These are phyloP conservation scores for Malus hybrid DNA, from an alignment of 331 rosid species.

Conservation along the genomic window DNA sequence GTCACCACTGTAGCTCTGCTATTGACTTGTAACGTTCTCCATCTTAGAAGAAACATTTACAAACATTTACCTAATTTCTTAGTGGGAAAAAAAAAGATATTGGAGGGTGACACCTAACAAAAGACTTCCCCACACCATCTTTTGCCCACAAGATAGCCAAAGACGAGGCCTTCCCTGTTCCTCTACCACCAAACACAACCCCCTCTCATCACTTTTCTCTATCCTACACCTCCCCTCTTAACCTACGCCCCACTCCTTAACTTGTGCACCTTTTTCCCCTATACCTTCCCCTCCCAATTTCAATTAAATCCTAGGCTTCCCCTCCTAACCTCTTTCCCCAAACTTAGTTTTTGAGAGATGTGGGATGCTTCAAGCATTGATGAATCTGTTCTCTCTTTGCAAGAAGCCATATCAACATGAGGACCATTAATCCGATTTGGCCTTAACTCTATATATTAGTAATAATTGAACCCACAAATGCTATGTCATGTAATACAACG, in stretches of 20 bases:
- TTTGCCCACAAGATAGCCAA: slow-evolving; percentile 35
- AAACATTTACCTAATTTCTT: too few relatives aligned
- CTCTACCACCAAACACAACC: slow-evolving; percentile 67
- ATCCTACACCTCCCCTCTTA: slow-evolving; percentile 34
- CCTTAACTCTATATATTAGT: too few relatives aligned
- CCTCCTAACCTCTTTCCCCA: background rate
- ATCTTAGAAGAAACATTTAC: too few relatives aligned
- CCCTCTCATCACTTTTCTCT: slow-evolving; percentile 19
- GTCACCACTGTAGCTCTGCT: too few relatives aligned
- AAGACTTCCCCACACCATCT: slow-evolving; percentile 49
- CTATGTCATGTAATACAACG: too few relatives aligned
- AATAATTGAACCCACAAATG: too few relatives aligned
- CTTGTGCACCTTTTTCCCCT: background rate
- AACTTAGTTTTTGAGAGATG: slow-evolving; percentile 65
- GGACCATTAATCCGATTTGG: too few relatives aligned
- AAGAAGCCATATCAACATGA: slow-evolving; percentile 42
- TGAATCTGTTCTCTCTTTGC: slow-evolving; percentile 79
- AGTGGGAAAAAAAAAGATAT: background rate
- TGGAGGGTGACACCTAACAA: slow-evolving; percentile 27
- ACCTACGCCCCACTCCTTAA: slow-evolving; percentile 14
- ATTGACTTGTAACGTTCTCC: too few relatives aligned
- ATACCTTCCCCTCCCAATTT: background rate
- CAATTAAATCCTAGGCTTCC: slow-evolving; percentile 6
- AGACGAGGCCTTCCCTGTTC: slow-evolving; percentile 44
- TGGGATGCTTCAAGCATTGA: slow-evolving; percentile 85